Base-by-base conservation (phyloP, 192 early-diverging fungal genomes). In the Entomortierella parvispora region DNA sequence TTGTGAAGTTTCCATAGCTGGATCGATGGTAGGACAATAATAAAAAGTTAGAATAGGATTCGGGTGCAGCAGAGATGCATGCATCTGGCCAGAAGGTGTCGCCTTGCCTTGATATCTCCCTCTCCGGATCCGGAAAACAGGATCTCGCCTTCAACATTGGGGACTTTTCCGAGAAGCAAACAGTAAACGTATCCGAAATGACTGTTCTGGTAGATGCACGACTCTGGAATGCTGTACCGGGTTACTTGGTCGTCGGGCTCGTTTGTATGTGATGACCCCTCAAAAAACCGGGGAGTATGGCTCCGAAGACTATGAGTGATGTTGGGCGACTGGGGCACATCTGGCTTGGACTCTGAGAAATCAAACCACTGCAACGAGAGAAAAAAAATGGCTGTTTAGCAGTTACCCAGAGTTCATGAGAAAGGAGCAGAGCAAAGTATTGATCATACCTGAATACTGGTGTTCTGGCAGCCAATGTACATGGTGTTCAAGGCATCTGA, bases 161-260 rank as follows among this genome's bases (percentile, higher is more conserved):
- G 84, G 17, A 88, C 58, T 28, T 65, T 67, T 25, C 86, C 85
- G 8, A 91, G 75, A 17, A 87, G 28, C 20, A 91, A 62, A 53
- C 85, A 81, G 61, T 93, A 91, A 18, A 93, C 88, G 63, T 91
- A 92, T 42, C 92, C 92, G 64, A 87, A 87, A 71, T 93, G 92
- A 7, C 89, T 89, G 80, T 88, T 89, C 25, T 75, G 81, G 6
- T 76, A 70, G 10, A 91, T 85, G 45, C 80, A 76, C 14, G 58
- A 50, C 26, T 89, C 88, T n/a, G 81, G 82, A 22, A 93, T 83
- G 50, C 89, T 83, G 71, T 84, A 90, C 43, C 80, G 74, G 20
- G 82, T 83, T 20, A 82, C 85, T 11, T 79, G 81, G 20, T 79
- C 62, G 54, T 84, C 83, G n/a, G 58, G 33, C 11, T 68, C 77